Evolutionary conservation across 2,329 filamentous ascomycete species (phyloP), one percentile per base, ranked within the genome.

Genomic region (Emericellopsis cladophorae): DNA sequence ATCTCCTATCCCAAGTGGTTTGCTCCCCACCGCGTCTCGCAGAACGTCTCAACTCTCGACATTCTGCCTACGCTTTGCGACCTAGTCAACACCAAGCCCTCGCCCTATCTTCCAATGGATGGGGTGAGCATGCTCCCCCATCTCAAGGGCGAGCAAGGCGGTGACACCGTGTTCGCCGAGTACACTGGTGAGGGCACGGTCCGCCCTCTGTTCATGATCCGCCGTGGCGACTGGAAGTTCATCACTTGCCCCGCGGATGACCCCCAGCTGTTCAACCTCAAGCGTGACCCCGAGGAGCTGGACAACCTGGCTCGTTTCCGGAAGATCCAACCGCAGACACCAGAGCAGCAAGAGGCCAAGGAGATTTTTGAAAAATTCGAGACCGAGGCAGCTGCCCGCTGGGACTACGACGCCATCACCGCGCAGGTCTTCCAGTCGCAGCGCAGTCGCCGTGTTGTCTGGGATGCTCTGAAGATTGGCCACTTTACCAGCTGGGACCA

Each of bases 111-210:
- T n/a, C 86, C 87, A 1, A 82, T 95, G 65, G 89, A 95, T 52
- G 89, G 89, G 31, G 68, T 78, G 26, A 92, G 84, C 33, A 70
- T 95, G 49, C 63, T 89, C 45, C 85, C 85, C n/a, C 82, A 90
- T 54, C 70, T 93, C 29, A 66, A 80, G 51, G 77, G 56, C 42
- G 61, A 74, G n/a, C 61, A 75, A n/a, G 79, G 74, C n/a, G 79
- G 76, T 45, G 88, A 95, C 58, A 92, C 84, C 10, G 88, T 92
- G n/a, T 83, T 90, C 52, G 88, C 87, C 45, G 89, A 95, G 65
- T 95, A 95, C 65, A 94, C 90, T 54, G 89, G 87, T 39, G 89
- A 95, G 62, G 89, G 89, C 37, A 95, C 89, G 1, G 71, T 94
- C 42, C 80, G 84, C 5, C 89, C 89, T 2, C 75, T 93, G 42